Evolutionary conservation across 805 yeast genomes (phyloP), one percentile per base, ranked within the genome.

Genomic region (Clavispora carvajalis): DNA sequence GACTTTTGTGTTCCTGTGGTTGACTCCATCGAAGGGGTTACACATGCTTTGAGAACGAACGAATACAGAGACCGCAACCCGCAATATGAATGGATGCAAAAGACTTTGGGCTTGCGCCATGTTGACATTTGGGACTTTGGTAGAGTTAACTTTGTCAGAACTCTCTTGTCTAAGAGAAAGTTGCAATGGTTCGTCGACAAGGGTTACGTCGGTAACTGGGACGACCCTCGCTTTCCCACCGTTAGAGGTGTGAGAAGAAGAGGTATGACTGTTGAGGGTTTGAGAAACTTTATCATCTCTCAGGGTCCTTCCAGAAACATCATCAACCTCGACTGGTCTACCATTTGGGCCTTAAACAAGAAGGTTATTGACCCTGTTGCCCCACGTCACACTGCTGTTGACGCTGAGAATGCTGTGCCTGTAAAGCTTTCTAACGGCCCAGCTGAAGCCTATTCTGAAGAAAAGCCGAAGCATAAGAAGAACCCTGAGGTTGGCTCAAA

Each of bases 151-250:
- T 93, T 93, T 61, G 89, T 93, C 45, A 82, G 97, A 73, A 93
- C 99, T 21, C 74, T 93, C 62, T 74, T 93, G 46, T 88, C 96
- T 47, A 93, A 93, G 82, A 85, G 99, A 74, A 93, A 93, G 74
- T 76, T 93, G 61, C 99, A 95, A 73, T 93, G 99, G 99, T 89
- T 93, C 67, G 99, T 93, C 48, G 98, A 93, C 73, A 84, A 87
- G 64, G 72, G 78, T 33, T 74, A 83, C 55, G 99, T 93, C 44
- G 57, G 76, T 18, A 89, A 88, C 70, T 93, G 99, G 99, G 97
- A 93, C 60, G 99, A 93, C 66, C 99, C 99, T 55, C 79, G 99
- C 66, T 93, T 93, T 88, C 99, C 99, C 53, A 93, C 99, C 35
- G 96, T 93, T 29, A 83, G 98, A 67, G 99, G 99, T 73, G 96